Base-by-base conservation (phyloP, 2,329 filamentous ascomycete species). In the Fusarium odoratissimum region DNA sequence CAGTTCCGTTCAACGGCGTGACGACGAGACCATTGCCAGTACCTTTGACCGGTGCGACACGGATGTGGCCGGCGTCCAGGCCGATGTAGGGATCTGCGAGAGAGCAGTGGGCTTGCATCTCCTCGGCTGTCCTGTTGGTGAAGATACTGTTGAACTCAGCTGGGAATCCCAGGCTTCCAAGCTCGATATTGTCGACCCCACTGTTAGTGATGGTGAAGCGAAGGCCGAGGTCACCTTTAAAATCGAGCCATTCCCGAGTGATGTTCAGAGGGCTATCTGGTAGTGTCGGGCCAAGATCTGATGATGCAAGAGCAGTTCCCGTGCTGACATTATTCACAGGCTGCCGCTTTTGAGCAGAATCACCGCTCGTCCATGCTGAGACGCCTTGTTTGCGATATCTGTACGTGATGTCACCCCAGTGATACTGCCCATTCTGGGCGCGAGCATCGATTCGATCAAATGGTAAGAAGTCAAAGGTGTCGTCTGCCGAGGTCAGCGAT, bases 131-230 rank as follows among this genome's bases (percentile, higher is more conserved):
- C 13, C 87, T 84, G 48, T 82, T 82, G 17, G 84, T 89, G 74
- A 91, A 91, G 72, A 91, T 90, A 77, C 86, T 91, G 80, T 91
- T 91, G 80, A 90, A 89, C 75, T 89, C 87, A 25, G 88, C 84
- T 0, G 89, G 89, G 56, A 91, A 86, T 0, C 89, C 89, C 4
- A 91, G 81, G 52, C 86, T 86, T 4, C 89, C 89, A 9, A 91
- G 78, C 64, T 91, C 88, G 6, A 91, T 62, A 0, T 80, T 65
- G 0, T 75, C 69, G 0, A 74, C 71, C 1, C 78, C 84, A 0
- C 77, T 78, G 66, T 90, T 90, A 14, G 80, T 81, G 25, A 90
- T 71, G 5, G 84, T 88, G 76, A 90, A 86, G 21, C 82, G 82
- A 7, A 91, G 79, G 10, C 82, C 86, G 5, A 91, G 75, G 64